Evolutionary conservation across 2,329 filamentous ascomycete species (phyloP).

Genomic region (Verticillium dahliae): DNA sequence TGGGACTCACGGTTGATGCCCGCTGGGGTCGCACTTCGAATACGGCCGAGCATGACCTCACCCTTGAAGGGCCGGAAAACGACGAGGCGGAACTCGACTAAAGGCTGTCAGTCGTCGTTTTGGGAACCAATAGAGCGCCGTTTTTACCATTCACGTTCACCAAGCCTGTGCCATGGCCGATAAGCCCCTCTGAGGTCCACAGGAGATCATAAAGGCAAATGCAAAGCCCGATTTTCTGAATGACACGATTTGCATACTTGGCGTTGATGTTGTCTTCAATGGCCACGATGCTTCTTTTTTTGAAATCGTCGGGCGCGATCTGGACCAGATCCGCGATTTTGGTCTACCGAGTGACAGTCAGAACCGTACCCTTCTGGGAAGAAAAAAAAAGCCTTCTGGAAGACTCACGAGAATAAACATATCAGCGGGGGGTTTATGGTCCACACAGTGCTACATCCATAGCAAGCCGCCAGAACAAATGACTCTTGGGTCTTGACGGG

Average conservation of each 20-base stretch:
- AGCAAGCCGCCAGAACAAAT: neutral
- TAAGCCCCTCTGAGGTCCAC: conserved; percentile 84
- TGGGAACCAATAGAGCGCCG: neutral
- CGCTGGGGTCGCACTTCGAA: conserved; percentile 64
- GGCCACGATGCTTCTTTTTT: conserved; percentile 72
- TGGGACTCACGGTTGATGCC: conserved; percentile 60
- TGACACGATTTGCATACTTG: conserved; percentile 94
- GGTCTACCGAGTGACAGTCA: conserved; percentile 48
- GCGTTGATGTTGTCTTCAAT: conserved; percentile 96
- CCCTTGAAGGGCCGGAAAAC: conserved; percentile 96
- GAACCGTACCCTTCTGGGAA: neutral
- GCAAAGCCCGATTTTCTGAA: conserved; percentile 90
- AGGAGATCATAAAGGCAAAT: conserved; percentile 89
- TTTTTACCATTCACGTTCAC: conserved; percentile 83
- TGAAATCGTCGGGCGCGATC: conserved; percentile 83
- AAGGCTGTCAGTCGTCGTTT: conserved; percentile 6
- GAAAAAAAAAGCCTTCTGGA: neutral
- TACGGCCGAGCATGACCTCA: conserved; percentile 81
- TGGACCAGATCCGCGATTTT: conserved; percentile 93
- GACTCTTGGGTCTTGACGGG: neutral
- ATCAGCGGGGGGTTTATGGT: neutral
- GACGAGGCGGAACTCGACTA: conserved; percentile 87
- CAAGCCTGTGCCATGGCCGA: conserved; percentile 84
- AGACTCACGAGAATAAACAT: conserved; percentile 45
- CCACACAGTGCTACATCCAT: neutral